These are phyloP conservation scores for Boletus rubescentipes DNA, from an alignment of 768 basidiomycete genomes.

Conservation along the genomic window DNA sequence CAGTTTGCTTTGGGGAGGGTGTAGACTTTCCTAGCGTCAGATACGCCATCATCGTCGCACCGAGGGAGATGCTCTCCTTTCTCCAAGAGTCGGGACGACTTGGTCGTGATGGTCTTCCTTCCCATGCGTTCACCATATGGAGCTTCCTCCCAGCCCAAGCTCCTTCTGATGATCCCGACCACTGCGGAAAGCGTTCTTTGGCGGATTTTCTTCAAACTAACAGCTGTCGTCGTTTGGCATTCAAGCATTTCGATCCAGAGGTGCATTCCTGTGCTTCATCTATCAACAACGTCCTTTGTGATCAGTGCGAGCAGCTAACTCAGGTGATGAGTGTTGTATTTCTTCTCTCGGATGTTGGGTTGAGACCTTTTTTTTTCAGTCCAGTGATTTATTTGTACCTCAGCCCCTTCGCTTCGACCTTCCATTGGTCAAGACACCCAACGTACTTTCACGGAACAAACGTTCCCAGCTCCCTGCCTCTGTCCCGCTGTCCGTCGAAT, in stretches of 20 bases:
- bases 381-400: neutral
- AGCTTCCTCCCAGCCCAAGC: neutral
- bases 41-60: neutral
- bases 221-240: neutral
- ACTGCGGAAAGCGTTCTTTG: neutral
- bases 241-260: neutral
- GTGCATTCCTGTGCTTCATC: neutral
- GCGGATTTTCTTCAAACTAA: neutral
- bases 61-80: conserved; percentile 5
- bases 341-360: too few species aligned
- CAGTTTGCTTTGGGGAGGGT: conserved; percentile 7
- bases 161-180: neutral
- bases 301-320: neutral
- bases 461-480: too few species aligned
- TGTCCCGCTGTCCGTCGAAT: neutral
- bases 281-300: neutral
- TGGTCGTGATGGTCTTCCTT: conserved; percentile 2
- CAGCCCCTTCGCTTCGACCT: neutral
- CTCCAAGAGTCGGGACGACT: conserved; percentile 16
- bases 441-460: too few species aligned
- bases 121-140: neutral
- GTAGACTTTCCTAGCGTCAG: neutral
- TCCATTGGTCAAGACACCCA: neutral
- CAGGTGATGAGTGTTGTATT: too few species aligned
- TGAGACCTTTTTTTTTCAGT: neutral